phyloP scores from a whole-genome alignment of 2,329 filamentous ascomycete genomes.

The Domatiomyces globalis region DNA sequence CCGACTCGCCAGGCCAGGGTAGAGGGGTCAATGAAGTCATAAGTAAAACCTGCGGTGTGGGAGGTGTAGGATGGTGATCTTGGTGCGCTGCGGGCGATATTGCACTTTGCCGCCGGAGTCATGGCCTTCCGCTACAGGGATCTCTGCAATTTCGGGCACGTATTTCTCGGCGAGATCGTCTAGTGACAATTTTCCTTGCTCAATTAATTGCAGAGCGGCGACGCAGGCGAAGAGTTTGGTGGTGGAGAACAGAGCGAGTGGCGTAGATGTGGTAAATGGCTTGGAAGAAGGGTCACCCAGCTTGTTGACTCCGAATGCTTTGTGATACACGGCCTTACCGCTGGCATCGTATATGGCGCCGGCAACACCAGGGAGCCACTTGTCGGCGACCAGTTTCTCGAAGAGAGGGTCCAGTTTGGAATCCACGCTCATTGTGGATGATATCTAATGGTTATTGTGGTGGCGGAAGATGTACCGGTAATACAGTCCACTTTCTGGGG shows the following conservation, averaged over 20 bases:
- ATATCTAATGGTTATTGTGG: background rate
- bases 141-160: constrained; percentile 8
- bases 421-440: constrained; percentile 3
- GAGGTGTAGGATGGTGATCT: constrained; percentile 12
- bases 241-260: constrained; percentile 10
- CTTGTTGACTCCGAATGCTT: constrained; percentile 10
- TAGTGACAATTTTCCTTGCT: constrained; percentile 14
- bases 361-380: constrained; percentile 11
- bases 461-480: constrained; percentile 9
- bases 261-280: constrained; percentile 9
- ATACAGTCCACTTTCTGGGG: too few species aligned
- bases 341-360: constrained; percentile 9
- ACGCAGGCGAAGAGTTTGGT: constrained; percentile 14
- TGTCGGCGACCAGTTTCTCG: constrained; percentile 12
- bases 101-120: constrained; percentile 5
- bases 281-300: constrained; percentile 5
- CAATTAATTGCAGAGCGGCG: constrained; percentile 12
- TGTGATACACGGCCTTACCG: constrained; percentile 10
- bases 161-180: constrained; percentile 15
- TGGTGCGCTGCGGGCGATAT: constrained; percentile 6
- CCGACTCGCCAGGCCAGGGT: constrained; percentile 7
- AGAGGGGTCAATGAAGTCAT: constrained; percentile 12
- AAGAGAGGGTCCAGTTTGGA: constrained; percentile 9
- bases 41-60: constrained; percentile 12
- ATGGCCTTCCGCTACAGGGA: constrained; percentile 9